phyloP scores from a whole-genome alignment of 495 filamentous ascomycete genomes.

The Cairneyella variabilis region DNA sequence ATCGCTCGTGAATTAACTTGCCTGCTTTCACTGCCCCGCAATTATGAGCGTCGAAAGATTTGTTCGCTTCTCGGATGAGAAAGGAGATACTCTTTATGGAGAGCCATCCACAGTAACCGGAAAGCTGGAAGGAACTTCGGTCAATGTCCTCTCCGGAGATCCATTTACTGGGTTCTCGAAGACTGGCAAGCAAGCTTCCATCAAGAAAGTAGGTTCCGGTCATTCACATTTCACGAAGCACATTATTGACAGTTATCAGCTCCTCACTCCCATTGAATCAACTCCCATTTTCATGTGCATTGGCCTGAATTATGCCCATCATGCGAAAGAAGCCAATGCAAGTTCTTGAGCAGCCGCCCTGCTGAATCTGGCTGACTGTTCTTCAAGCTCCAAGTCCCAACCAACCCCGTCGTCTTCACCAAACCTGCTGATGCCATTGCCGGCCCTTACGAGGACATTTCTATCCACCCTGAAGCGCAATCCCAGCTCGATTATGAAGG shows the following conservation, averaged over 20 bases:
- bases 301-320: slow-evolving; percentile 6
- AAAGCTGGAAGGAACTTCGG: slow-evolving; percentile 3
- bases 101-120: no score
- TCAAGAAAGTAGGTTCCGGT: slow-evolving; percentile 7
- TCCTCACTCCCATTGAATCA: neutral
- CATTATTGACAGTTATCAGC: neutral
- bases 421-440: slow-evolving; percentile 21
- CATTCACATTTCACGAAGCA: neutral
- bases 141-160: slow-evolving; percentile 9
- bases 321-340: slow-evolving; percentile 2
- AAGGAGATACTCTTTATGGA: no score
- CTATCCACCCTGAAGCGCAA: slow-evolving; percentile 9
- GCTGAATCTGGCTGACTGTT: neutral
- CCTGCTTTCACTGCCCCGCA: no score
- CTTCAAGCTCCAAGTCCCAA: slow-evolving; percentile 14
- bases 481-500: slow-evolving; percentile 22
- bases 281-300: slow-evolving; percentile 6
- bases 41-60: no score
- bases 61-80: no score
- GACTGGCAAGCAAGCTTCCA: neutral
- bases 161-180: slow-evolving; percentile 2
- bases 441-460: slow-evolving; percentile 14
- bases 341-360: neutral
- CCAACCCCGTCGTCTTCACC: slow-evolving; percentile 16
- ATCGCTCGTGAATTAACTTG: no score